Base-by-base conservation (phyloP, 768 basidiomycete species). In the Fomitopsis pulvina region DNA sequence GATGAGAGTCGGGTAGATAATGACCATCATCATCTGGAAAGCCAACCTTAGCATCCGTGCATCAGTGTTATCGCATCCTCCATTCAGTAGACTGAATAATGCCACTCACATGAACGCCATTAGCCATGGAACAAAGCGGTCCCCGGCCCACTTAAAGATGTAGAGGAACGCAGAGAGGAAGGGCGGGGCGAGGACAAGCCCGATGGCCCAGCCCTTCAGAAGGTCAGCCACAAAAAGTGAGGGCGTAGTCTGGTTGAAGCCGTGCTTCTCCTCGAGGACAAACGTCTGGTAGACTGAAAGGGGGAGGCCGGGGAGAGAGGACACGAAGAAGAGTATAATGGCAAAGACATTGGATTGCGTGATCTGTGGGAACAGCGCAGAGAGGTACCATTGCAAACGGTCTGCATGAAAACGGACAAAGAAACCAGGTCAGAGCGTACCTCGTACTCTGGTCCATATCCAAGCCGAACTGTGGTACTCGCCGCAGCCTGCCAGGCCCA, bases 191-290 rank as follows among this genome's bases (percentile, higher is more conserved):
- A 98, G 71, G 38, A 67, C 77, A 50, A 85, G 75, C 9, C 78
- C 80, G 45, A 95, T 63, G 9, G 69, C 68, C 85, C 83, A 92
- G 27, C 81, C 75, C 66, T 96, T 97, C 60, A 94, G 26, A 30
- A 89, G 63, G 66, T 99, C 95, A 2, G 75, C 68, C 46, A 92
- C 63, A 66, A 90, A 98, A 3, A 94, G 70, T 14, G 59, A 58
- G 1, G 80, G 78, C 0, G 92, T 90, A 4, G 83, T 93, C 70
- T 98, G 96, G 77, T 98, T 99, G 76, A 97, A 98, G 0, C 94
- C 94, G 56, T 96, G 92, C 56, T 85, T 87, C 63, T 95, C 87
- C 68, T 98, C 96, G 32, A 98, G 74, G 4, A 93, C 87, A 62
- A 99, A 99, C 2, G 92, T 96, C 52, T 82, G 78, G 70, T 96